Base-by-base conservation (phyloP, 768 basidiomycete species). In the Lentinula edodes region DNA sequence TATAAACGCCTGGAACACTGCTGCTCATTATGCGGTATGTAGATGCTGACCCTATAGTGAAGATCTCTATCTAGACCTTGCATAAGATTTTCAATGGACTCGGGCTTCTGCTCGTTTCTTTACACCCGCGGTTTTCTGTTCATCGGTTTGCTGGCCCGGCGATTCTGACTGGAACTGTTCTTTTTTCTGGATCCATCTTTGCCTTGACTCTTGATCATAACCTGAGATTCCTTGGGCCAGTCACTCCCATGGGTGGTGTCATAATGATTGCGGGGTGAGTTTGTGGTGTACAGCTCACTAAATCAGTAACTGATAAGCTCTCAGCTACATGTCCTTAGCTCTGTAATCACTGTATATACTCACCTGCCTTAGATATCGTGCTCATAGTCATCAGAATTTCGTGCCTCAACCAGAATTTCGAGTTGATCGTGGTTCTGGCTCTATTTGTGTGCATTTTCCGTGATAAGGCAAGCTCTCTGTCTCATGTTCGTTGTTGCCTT, bases 121-220 rank as follows among this genome's bases (percentile, higher is more conserved):
- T 84, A 68, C 87, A 90, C 71, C 84, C 79, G 1, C 79, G 80
- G 36, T 88, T 89, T 67, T 72, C 83, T 0, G 61, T 66, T 0
- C 86, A 89, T 67, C 73, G 77, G 9, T 89, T 90, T 67, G 83
- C 89, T 28, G 88, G 86, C 5, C 86, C 84, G 2, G 87, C 88
- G 2, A 86, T 91, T 58, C 74, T 81, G 6, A 72, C 72, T 1
- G 89, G 89, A 2, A 74, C 81, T 0, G 52, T 78, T 1, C 48
- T 89, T 3, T 90, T 91, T 69, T 90, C 88, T 5, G 81, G 83
- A 1, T 83, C 82, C 63, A 86, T 90, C 67, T 75, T 84, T 65
- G 73, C 75, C 0, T 73, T 88, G 32, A 79, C 86, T 42, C 66
- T 88, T 46, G 76, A 74, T 42, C 73, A 71, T 5, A 82, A 82